A percentile compares a stretch with the other conserved stretches of the same genome.
Conservation (phyloP, 306 rosid species). For the Cyclanthera cordifolia region DNA sequence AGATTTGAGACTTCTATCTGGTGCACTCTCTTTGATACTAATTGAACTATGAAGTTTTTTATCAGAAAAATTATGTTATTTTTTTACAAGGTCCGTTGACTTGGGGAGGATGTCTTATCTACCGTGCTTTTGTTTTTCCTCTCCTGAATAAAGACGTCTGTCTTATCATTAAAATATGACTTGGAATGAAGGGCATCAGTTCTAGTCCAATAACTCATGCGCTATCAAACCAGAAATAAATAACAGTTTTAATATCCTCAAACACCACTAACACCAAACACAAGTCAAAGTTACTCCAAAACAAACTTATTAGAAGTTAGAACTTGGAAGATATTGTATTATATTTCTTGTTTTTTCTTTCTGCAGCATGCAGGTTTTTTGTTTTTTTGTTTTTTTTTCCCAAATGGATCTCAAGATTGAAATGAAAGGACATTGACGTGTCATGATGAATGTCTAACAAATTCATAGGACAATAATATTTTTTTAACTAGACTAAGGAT, state of each 20-base stretch:
- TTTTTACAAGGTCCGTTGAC: neutral
- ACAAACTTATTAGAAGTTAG: neutral
- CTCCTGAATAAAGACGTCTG: neutral
- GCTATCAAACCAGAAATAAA: neutral
- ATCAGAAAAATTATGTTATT: neutral
- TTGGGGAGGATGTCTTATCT: neutral
- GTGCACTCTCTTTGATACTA: neutral
- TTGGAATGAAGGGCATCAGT: neutral
- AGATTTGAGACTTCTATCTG: neutral
- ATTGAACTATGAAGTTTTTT: neutral
- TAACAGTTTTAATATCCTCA: neutral
- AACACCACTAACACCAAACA: neutral
- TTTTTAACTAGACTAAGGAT: neutral
- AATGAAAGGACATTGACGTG: neutral
- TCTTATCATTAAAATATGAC: neutral
- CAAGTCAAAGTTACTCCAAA: neutral
- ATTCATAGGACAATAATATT: neutral
- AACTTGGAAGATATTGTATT: neutral
- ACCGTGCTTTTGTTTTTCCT: neutral
- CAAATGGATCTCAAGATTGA: neutral
- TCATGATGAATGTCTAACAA: neutral
- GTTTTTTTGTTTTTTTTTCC: no score
- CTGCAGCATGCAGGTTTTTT: neutral
- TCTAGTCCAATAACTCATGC: neutral
- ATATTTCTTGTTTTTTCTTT: neutral